Percentiles rank a stretch among this genome's conserved stretches.
Conservation (phyloP, 1,139 yeast genomes). For the Candida gigantensis region DNA sequence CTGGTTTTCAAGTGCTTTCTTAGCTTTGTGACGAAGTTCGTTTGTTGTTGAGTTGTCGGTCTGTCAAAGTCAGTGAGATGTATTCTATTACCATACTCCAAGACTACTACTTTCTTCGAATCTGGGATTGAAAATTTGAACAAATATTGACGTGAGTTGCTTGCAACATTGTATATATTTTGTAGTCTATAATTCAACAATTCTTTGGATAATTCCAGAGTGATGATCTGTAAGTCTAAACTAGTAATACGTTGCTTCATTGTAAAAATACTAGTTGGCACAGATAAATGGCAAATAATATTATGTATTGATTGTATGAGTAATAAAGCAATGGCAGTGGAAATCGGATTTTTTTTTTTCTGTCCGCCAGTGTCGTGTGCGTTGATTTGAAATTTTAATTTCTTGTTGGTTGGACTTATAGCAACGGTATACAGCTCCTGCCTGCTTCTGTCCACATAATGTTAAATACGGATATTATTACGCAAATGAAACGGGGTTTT, state of each 20-base stretch:
- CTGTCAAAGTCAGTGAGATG: slow-evolving; percentile 82
- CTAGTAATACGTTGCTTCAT: slow-evolving; percentile 85
- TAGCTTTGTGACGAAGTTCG: slow-evolving; percentile 80
- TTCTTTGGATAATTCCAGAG: slow-evolving; percentile 60
- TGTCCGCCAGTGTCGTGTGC: too few species aligned
- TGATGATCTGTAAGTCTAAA: slow-evolving; percentile 72
- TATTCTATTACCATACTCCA: slow-evolving; percentile 85
- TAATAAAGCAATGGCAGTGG: too few species aligned
- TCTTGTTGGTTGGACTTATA: too few species aligned
- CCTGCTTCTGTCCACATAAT: too few species aligned
- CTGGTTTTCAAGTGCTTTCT: slow-evolving; percentile 84
- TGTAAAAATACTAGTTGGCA: too few species aligned
- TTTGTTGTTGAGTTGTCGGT: slow-evolving; percentile 77
- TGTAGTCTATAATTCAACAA: slow-evolving; percentile 71
- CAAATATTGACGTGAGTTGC: slow-evolving; percentile 71
- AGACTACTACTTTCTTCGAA: slow-evolving; percentile 69
- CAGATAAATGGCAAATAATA: too few species aligned
- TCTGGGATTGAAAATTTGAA: slow-evolving; percentile 84
- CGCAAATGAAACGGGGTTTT: too few species aligned
- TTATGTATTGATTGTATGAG: too few species aligned
- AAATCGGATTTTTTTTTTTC: too few species aligned
- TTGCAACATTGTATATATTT: slow-evolving; percentile 80
- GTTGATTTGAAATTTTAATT: too few species aligned
- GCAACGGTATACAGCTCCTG: too few species aligned
- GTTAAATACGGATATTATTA: too few species aligned